Base-by-base conservation (phyloP, 2,329 filamentous ascomycete genomes). In the Cercospora zeae-maydis region DNA sequence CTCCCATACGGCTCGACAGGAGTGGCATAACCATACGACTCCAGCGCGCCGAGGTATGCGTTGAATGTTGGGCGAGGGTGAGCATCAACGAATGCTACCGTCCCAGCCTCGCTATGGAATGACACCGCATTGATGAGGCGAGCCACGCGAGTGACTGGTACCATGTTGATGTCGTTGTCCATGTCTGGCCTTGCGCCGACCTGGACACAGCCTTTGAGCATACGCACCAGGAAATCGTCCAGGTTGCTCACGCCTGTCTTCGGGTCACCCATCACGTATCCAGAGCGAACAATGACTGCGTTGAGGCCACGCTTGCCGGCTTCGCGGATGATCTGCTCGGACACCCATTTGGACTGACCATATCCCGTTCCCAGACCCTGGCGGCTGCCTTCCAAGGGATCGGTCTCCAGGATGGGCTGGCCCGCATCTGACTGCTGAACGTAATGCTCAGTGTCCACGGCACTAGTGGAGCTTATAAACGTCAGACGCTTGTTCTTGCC, bases 321-420 rank as follows among this genome's bases (percentile, higher is more conserved):
- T 75, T 91, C 89, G 24, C 90, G 84, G 21, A 92, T 85, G 53
- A 97, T 82, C 68, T 84, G 85, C 73, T 88, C 86, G 2, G 84
- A 83, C 5, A 85, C 90, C 92, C 92, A 97, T 79, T 98, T 97
- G 67, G 86, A 87, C 76, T 97, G 93, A 2, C 93, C 93, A 71
- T 97, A 97, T 4, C 93, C 93, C 0, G 91, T 96, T 39, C 86
- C 87, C 1, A 97, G 85, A 33, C 91, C 91, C 58, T 81, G 86
- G 39, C 86, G 83, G 71, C 90, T 93, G 58, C 92, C 91, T 68
- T 85, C 80, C 65, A 97, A 82, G 67, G 93, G 87, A 73, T 97
- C 93, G 0, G 82, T 82, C 75, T 97, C 93, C 19, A 83, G 80
- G 14, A 96, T 83, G 11, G 86, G 85, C 7, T 85, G 86, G 9